These are phyloP conservation scores for Cutaneotrichosporon dermatis DNA, from an alignment of 1,284 basidiomycete genomes.

Conservation along the genomic window DNA sequence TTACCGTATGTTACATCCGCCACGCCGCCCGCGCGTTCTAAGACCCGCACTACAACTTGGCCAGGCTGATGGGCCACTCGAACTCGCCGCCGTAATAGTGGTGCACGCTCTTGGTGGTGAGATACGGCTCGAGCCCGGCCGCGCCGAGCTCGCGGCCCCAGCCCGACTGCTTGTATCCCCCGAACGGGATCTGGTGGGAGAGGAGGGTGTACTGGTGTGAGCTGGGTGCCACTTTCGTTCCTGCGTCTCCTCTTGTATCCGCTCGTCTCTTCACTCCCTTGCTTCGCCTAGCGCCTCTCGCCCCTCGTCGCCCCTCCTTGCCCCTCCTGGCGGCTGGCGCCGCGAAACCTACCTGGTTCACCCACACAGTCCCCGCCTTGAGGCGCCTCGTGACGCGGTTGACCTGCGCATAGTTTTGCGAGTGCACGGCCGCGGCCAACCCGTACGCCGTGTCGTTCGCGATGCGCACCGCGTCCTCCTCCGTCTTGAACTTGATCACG, in stretches of 20 bases:
- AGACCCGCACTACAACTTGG: neutral
- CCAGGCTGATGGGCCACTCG: conserved; percentile 13
- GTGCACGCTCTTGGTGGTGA: conserved; percentile 11
- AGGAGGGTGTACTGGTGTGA: conserved; percentile 60
- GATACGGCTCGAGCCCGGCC: conserved; percentile 47
- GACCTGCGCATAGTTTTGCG: conserved; percentile 78
- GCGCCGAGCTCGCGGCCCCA: conserved; percentile 29
- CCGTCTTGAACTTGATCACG: conserved; percentile 47
- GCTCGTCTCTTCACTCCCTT: too few species aligned
- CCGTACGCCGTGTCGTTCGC: conserved; percentile 84
- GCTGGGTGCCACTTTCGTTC: neutral
- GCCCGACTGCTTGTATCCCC: conserved; percentile 28
- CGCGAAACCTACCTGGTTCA: conserved; percentile 54
- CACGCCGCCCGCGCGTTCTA: too few species aligned
- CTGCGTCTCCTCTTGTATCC: too few species aligned
- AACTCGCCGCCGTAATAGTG: conserved; percentile 11
- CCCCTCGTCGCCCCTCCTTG: neutral
- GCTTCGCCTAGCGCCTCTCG: too few species aligned
- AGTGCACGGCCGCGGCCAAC: conserved; percentile 82
- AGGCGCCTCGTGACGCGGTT: conserved; percentile 91
- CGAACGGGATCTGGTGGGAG: conserved; percentile 59
- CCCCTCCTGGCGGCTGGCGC: neutral
- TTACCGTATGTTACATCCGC: neutral
- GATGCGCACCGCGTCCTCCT: conserved; percentile 56
- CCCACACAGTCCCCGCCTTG: conserved; percentile 75